Conservation (phyloP, 2,329 filamentous ascomycete genomes). For the Curvularia sp. region DNA sequence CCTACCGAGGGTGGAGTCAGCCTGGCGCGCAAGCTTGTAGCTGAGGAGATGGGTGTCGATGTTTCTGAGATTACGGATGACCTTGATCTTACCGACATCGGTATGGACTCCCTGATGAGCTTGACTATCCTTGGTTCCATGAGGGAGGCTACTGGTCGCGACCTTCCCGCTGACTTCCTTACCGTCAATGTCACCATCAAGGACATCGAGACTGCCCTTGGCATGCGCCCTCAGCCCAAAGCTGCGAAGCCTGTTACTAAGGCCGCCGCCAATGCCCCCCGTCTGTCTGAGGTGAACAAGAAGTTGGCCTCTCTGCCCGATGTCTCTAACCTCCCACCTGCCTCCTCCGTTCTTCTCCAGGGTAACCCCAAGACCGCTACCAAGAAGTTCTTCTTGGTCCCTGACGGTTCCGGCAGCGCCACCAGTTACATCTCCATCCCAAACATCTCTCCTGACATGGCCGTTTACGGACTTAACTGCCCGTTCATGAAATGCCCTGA, state of each 20-base stretch:
- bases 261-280: constrained; percentile 35
- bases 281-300: constrained; percentile 59
- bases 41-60: constrained; percentile 70
- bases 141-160: constrained; percentile 59
- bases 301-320: constrained; percentile 52
- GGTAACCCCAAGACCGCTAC: constrained; percentile 64
- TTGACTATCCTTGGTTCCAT: constrained; percentile 60
- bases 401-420: constrained; percentile 64
- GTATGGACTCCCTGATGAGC: constrained; percentile 63
- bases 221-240: constrained; percentile 57
- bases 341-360: constrained; percentile 64
- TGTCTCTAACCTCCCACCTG: constrained; percentile 55
- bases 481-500: constrained; percentile 74
- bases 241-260: constrained; percentile 29
- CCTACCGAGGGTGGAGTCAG: constrained; percentile 52
- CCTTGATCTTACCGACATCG: constrained; percentile 67
- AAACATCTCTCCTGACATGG: constrained; percentile 59
- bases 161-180: constrained; percentile 63
- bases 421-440: constrained; percentile 71
- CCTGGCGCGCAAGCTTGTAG: constrained; percentile 58
- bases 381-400: constrained; percentile 62
- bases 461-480: constrained; percentile 67
- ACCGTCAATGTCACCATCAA: constrained; percentile 67
- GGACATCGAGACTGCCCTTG: constrained; percentile 70
- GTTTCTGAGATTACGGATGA: constrained; percentile 61